Evolutionary conservation across 192 early-diverging fungal species (phyloP).

Genomic region (Rhizoclosmatium globosum): DNA sequence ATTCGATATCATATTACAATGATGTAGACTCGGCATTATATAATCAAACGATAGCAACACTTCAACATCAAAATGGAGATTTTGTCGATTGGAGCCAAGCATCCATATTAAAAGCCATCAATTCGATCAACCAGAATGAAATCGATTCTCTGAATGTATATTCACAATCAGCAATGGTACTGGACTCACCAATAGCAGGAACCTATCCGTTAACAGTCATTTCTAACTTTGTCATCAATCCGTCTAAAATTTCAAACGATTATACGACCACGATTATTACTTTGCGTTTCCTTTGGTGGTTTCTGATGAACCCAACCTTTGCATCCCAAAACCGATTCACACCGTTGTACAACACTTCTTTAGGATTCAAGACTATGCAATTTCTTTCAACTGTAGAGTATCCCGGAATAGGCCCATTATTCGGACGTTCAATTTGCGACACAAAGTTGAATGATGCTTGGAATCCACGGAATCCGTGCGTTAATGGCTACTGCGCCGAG

Average conservation of each 20-base stretch:
- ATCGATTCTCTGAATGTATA: not conserved
- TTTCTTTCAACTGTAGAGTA: not conserved
- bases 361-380: not conserved
- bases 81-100: not conserved
- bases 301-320: not conserved
- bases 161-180: not conserved
- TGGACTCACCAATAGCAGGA: not conserved
- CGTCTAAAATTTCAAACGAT: not conserved
- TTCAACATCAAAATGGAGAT: not conserved
- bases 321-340: not conserved
- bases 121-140: not conserved
- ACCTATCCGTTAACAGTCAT: constrained; percentile 3
- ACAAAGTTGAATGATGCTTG: not conserved
- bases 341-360: not conserved
- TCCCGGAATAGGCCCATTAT: not conserved
- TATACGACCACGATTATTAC: not conserved
- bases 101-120: not conserved
- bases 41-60: not conserved
- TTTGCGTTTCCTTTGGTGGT: not conserved
- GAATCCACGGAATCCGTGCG: not conserved
- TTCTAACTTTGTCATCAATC: not conserved
- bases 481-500: not conserved
- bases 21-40: not conserved
- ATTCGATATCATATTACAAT: not conserved
- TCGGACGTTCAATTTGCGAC: not conserved